Conservation (phyloP, 805 yeast species). For the Candida hungchunana region DNA sequence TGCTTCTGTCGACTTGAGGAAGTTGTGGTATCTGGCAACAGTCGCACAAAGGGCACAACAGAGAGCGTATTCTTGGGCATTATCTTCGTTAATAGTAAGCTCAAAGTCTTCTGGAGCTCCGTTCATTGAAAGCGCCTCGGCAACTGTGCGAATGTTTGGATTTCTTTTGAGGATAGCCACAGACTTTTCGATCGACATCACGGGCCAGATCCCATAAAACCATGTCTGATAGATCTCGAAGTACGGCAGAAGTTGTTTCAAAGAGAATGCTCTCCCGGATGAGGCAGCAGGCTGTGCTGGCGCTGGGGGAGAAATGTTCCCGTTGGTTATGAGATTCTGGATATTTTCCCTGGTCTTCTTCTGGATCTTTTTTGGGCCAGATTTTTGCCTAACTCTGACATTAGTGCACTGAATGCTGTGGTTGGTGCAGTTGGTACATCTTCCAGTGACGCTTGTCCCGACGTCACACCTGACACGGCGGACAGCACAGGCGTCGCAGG, state of each 20-base stretch:
- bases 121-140: slow-evolving; percentile 7
- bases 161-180: slow-evolving; percentile 14
- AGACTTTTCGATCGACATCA: slow-evolving; percentile 16
- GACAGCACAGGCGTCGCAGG: slow-evolving; percentile 27
- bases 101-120: slow-evolving; percentile 5
- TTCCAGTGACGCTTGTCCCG: slow-evolving; percentile 10
- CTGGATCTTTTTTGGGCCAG: slow-evolving; percentile 25
- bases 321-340: slow-evolving; percentile 7
- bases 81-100: slow-evolving; percentile 5
- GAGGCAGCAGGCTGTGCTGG: neutral
- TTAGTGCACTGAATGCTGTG: slow-evolving; percentile 24
- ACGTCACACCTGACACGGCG: slow-evolving; percentile 26
- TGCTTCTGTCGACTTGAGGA: slow-evolving; percentile 19
- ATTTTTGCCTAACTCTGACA: slow-evolving; percentile 22
- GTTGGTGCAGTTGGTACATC: slow-evolving; percentile 22
- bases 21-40: slow-evolving; percentile 20
- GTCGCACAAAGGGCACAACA: slow-evolving; percentile 25
- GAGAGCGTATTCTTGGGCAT: slow-evolving; percentile 19
- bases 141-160: slow-evolving; percentile 1
- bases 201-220: slow-evolving; percentile 27
- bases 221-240: slow-evolving; percentile 25
- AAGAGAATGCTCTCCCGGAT: slow-evolving; percentile 8
- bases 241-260: slow-evolving; percentile 21
- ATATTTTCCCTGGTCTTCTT: slow-evolving; percentile 22
- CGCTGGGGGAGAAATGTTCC: neutral